These are phyloP conservation scores for Parasarocladium wereldwijsianum DNA, from an alignment of 2,329 filamentous ascomycete genomes.

Conservation along the genomic window DNA sequence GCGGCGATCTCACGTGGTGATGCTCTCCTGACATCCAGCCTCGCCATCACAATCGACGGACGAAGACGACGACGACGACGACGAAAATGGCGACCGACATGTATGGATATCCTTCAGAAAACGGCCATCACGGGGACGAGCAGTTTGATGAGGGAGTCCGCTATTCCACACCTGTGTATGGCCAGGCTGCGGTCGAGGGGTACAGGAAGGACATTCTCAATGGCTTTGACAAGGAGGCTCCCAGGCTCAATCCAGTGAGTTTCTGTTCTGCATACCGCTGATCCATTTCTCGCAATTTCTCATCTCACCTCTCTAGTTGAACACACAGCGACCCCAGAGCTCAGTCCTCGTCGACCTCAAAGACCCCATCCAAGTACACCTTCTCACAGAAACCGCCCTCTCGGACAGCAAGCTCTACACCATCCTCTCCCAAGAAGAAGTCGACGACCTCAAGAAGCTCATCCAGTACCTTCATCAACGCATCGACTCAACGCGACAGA, in stretches of 20 bases:
- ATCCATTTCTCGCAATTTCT: conserved; percentile 5
- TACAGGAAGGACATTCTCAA: conserved; percentile 41
- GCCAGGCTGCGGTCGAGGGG: conserved; percentile 39
- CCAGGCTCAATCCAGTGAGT: conserved; percentile 43
- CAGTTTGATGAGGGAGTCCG: conserved; percentile 2
- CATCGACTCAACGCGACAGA: conserved; percentile 70
- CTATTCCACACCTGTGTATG: conserved; percentile 9
- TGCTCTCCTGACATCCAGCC: too few species aligned
- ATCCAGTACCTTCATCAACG: conserved; percentile 55
- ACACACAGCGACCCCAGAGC: conserved; percentile 35
- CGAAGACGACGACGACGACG: too few species aligned
- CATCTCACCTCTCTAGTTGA: conserved; percentile 25
- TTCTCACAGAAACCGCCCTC: conserved; percentile 86
- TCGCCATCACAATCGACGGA: too few species aligned
- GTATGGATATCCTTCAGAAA: too few species aligned
- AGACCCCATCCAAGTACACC: conserved; percentile 70
- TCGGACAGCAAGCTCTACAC: conserved; percentile 76
- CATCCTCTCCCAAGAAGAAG: conserved; percentile 79
- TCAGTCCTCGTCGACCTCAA: conserved; percentile 45
- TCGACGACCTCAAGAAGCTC: conserved; percentile 85
- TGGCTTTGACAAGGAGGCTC: conserved; percentile 36
- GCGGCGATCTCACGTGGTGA: too few species aligned
- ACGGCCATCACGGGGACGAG: conserved; percentile 17
- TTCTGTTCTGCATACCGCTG: too few species aligned
- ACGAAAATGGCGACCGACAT: too few species aligned